Conservation (phyloP, 1,284 basidiomycete species). For the Apiotrichum brassicae region DNA sequence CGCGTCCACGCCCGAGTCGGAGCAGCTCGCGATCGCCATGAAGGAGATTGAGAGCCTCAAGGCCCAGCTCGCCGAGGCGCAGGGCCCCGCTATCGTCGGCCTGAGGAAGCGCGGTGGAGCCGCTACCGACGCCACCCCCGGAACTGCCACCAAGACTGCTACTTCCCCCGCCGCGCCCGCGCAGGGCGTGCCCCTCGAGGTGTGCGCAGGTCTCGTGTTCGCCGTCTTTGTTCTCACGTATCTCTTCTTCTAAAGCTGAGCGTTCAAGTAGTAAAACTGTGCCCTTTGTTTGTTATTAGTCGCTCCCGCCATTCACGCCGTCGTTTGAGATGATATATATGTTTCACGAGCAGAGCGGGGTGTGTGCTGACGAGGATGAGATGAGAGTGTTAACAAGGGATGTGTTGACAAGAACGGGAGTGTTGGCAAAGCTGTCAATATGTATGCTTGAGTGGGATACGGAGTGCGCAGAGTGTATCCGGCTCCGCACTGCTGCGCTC, state of each 20-base stretch:
- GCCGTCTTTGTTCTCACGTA: constrained; percentile 55
- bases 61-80: constrained; percentile 30
- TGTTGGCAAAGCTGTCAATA: no score
- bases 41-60: constrained; percentile 44
- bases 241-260: constrained; percentile 47
- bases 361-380: no score
- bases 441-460: no score
- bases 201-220: constrained; percentile 51
- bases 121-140: constrained; percentile 19
- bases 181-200: constrained; percentile 52
- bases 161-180: constrained; percentile 13
- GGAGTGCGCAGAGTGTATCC: no score
- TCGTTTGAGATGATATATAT: constrained; percentile 1
- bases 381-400: no score
- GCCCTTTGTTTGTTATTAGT: neutral
- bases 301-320: constrained; percentile 1
- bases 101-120: constrained; percentile 39
- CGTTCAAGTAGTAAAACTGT: neutral
- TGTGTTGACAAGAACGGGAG: no score
- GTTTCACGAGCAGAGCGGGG: constrained; percentile 5
- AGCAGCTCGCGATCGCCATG: constrained; percentile 40
- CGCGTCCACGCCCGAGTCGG: constrained; percentile 35
- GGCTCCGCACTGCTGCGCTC: no score
- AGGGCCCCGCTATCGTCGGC: constrained; percentile 37
- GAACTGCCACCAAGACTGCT: constrained; percentile 28